phyloP scores from a whole-genome alignment of 129 eudicot genomes.

The Tagetes erecta region DNA sequence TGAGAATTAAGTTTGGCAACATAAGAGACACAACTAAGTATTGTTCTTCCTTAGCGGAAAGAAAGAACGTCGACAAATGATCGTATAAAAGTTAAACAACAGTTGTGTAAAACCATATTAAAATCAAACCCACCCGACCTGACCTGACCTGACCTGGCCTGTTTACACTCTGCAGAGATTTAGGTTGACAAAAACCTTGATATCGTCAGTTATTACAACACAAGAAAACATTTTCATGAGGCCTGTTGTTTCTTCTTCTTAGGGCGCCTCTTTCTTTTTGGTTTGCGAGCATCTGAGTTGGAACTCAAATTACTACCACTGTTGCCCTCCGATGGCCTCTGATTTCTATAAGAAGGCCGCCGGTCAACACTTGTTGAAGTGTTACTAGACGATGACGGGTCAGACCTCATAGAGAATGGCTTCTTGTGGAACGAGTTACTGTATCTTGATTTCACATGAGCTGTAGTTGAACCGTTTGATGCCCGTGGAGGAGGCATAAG shows the following conservation, averaged over 20 bases:
- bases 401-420: slow-evolving; percentile 39
- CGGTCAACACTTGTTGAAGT: slow-evolving; percentile 42
- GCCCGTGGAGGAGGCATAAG: slow-evolving; percentile 92
- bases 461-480: slow-evolving; percentile 39
- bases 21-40: no score
- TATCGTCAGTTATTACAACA: background rate
- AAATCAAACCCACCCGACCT: background rate
- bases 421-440: slow-evolving; percentile 25
- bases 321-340: slow-evolving; percentile 54
- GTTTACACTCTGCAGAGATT: slow-evolving; percentile 23
- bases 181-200: background rate
- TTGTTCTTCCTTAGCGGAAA: no score
- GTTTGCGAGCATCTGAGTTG: slow-evolving; percentile 82
- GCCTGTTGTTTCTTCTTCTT: slow-evolving; percentile 85
- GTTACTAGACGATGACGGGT: slow-evolving; percentile 57
- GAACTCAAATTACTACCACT: slow-evolving; percentile 79
- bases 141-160: background rate
- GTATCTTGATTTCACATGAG: slow-evolving; percentile 38
- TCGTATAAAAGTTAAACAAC: background rate
- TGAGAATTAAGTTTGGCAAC: no score
- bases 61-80: background rate
- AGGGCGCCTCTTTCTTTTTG: slow-evolving; percentile 86
- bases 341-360: slow-evolving; percentile 46
- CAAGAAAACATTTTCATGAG: slow-evolving; percentile 21
- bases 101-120: background rate